phyloP scores from a whole-genome alignment of 306 rosid species.

The Vigna hirtella region DNA sequence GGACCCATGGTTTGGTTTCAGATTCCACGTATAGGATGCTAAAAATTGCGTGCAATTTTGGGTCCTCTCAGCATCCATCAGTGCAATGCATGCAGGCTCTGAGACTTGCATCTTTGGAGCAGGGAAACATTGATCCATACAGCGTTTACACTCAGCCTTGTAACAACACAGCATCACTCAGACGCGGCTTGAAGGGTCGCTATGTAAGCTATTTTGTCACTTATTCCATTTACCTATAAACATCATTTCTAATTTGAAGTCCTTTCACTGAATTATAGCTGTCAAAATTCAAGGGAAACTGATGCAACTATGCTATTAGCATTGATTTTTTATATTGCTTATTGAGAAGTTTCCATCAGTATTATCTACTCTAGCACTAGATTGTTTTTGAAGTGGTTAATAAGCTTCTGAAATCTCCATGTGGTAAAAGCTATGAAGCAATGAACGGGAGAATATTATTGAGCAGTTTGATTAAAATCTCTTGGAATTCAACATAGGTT shows the following conservation, averaged over 20 bases:
- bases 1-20: slow-evolving; percentile 95
- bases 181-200: slow-evolving; percentile 71
- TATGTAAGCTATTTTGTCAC: slow-evolving; percentile 67
- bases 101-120: slow-evolving; percentile 61
- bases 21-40: slow-evolving; percentile 81
- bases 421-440: slow-evolving; percentile 17
- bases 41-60: slow-evolving; percentile 62
- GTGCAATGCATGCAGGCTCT: slow-evolving; percentile 72
- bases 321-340: not conserved
- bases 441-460: not conserved
- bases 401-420: not conserved
- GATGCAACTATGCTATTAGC: slow-evolving; percentile 10
- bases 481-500: slow-evolving; percentile 1
- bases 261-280: slow-evolving; percentile 18
- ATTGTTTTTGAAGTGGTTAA: not conserved
- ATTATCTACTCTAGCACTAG: not conserved
- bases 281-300: slow-evolving; percentile 22
- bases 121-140: slow-evolving; percentile 87
- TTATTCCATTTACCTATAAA: slow-evolving; percentile 14
- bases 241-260: slow-evolving; percentile 6
- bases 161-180: slow-evolving; percentile 60
- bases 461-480: not conserved
- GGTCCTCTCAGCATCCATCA: slow-evolving; percentile 82
- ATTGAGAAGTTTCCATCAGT: slow-evolving; percentile 15
- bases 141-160: slow-evolving; percentile 86